Base-by-base conservation (phyloP, 1,139 yeast species). In the Torulaspora pretoriensis region DNA sequence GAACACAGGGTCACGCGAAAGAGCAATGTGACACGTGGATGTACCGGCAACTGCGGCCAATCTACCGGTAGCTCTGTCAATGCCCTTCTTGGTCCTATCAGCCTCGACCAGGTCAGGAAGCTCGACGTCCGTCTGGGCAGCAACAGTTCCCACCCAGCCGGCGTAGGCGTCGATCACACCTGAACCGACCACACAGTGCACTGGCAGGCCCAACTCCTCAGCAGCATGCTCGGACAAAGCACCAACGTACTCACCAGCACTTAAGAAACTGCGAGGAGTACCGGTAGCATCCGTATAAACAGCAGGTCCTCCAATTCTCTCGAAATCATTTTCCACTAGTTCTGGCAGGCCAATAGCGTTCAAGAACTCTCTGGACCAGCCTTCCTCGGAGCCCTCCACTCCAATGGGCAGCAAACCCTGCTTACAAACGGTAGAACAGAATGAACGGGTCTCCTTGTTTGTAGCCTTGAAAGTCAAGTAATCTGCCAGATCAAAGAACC, bases 31-130 rank as follows among this genome's bases (percentile, higher is more conserved):
- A 65, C 98, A 92, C 1, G 98, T 92, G 1, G 97, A 89, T 4
- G 98, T 92, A 50, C 98, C 98, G 0, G 98, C 98, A 23, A 92
- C 97, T 1, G 97, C 96, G 12, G 98, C 97, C 56, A 92, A 72
- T 58, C 97, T 77, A 50, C 95, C 95, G 55, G 84, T 75, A 8
- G 92, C 80, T 37, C 77, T 73, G 29, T 74, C 76, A 53, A 82
- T 74, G 9, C 74, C 76, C 10, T 63, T 59, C 43, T 63, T 64
- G 24, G 68, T 69, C 29, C 65, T 63, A 45, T 75, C 72, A 37
- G 70, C 71, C 36, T 72, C 69, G 12, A 61, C 65, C 39, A 69
- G 55, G 19, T 68, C 68, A 3, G 79, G 77, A 42, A 77, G 69
- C 38, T 78, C 80, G 5, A 59, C 52, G 45, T 69, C 69, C 12